Conservation (phyloP, 345 rosid genomes). For the Euclidium syriacum region DNA sequence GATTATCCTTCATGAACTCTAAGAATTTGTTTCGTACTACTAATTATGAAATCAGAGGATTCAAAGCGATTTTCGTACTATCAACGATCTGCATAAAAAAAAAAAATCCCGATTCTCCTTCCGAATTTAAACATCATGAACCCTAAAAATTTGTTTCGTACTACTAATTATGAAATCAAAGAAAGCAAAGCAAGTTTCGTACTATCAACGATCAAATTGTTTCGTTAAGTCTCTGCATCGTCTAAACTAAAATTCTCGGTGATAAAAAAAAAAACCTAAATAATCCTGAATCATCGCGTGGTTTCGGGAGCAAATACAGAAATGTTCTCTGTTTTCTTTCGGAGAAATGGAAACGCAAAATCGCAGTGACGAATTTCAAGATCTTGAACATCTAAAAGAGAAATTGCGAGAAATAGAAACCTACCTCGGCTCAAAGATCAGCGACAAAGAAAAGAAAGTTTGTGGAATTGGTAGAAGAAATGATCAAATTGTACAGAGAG, state of each 20-base stretch:
- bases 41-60: background rate
- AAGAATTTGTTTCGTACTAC: too few species aligned
- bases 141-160: too few species aligned
- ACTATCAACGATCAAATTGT: background rate
- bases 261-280: background rate
- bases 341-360: background rate
- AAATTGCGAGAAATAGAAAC: background rate
- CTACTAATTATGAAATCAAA: background rate
- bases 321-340: background rate
- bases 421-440: slow-evolving; percentile 2
- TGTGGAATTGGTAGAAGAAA: background rate
- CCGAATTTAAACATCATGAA: too few species aligned
- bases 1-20: background rate
- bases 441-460: background rate
- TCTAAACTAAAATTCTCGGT: background rate
- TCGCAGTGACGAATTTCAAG: background rate
- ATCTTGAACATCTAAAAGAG: background rate
- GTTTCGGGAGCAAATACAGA: background rate
- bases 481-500: background rate
- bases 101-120: background rate
- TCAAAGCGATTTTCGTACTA: background rate
- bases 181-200: background rate
- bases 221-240: background rate
- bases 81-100: background rate
- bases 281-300: background rate